Base-by-base conservation (phyloP, 805 yeast species). In the Saturnispora halmiae region DNA sequence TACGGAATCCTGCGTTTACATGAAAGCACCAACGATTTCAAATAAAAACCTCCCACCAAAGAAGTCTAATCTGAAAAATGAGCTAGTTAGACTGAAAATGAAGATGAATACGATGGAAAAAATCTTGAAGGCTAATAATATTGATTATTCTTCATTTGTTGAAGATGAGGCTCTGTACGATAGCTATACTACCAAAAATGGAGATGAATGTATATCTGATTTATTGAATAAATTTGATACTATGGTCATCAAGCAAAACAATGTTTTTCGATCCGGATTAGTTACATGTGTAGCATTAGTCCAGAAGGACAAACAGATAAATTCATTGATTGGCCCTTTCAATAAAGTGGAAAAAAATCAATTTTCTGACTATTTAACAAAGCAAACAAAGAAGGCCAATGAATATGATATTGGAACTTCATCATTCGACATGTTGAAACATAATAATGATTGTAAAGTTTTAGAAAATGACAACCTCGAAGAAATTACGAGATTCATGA, bases 201-300 rank as follows among this genome's bases (percentile, higher is more conserved):
- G 51, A 1, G 45, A 46, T 1, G 73, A 69, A 46, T 66, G 70
- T 4, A 46, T 67, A 19, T 41, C 65, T 10, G 59, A 55, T 9
- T 47, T 70, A 9, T 51, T 70, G 2, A 52, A 60, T 8, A 61
- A 61, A 41, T 69, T 70, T 45, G 73, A 69, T 45, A 49, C 59
- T 16, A 50, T 70, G 47, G 52, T 69, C 28, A 52, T 69, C 36
- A 70, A 70, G 44, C 73, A 69, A 41, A 63, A 65, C 37, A 61
- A 63, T 36, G 47, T 69, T 40, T 35, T 66, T 6, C 73, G 68
- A 47, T 66, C 63, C 33, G 73, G 74, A 2, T 55, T 69, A 4
- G 64, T 73, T 0, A 59, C 67, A 33, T 64, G 58, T 43, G 54
- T 65, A 56, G 59, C 73, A 1, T 47, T 64, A 11, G 53, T 61